Evolutionary conservation across 495 filamentous ascomycete species (phyloP).

Genomic region (Penicillium malachiteum): DNA sequence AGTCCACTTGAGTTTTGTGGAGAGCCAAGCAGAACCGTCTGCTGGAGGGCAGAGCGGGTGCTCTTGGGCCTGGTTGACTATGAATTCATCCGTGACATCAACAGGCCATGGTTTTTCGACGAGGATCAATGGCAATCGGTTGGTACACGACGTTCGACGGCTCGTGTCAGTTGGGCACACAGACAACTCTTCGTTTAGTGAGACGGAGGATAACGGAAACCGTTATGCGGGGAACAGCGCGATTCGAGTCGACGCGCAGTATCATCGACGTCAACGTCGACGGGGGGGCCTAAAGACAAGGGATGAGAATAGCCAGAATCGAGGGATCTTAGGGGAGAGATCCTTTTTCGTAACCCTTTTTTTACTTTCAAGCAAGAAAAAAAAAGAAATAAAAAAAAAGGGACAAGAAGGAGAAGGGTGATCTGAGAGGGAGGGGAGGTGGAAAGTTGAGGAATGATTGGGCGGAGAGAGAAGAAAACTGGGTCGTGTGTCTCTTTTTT

Average conservation of each 20-base stretch:
- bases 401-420: slow-evolving; percentile 8
- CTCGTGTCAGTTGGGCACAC: not conserved
- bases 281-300: slow-evolving; percentile 23
- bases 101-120: slow-evolving; percentile 40
- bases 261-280: slow-evolving; percentile 35
- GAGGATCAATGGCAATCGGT: not conserved
- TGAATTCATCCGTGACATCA: slow-evolving; percentile 48
- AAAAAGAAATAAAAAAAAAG: slow-evolving; percentile 4
- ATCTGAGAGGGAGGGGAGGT: slow-evolving; percentile 12
- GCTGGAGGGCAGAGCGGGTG: slow-evolving; percentile 49
- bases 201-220: slow-evolving; percentile 28
- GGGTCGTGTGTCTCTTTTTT: slow-evolving; percentile 9
- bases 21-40: slow-evolving; percentile 45
- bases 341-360: not conserved
- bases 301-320: slow-evolving; percentile 3
- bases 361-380: slow-evolving; percentile 5
- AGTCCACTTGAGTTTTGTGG: slow-evolving; percentile 7
- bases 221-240: slow-evolving; percentile 43
- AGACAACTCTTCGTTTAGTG: slow-evolving; percentile 9
- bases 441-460: slow-evolving; percentile 20
- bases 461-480: slow-evolving; percentile 5
- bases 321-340: not conserved
- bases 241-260: slow-evolving; percentile 37
- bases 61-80: slow-evolving; percentile 38
- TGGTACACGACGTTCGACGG: not conserved